phyloP scores from a whole-genome alignment of 768 basidiomycete species.

The Rhodotorula sphaerocarpa region DNA sequence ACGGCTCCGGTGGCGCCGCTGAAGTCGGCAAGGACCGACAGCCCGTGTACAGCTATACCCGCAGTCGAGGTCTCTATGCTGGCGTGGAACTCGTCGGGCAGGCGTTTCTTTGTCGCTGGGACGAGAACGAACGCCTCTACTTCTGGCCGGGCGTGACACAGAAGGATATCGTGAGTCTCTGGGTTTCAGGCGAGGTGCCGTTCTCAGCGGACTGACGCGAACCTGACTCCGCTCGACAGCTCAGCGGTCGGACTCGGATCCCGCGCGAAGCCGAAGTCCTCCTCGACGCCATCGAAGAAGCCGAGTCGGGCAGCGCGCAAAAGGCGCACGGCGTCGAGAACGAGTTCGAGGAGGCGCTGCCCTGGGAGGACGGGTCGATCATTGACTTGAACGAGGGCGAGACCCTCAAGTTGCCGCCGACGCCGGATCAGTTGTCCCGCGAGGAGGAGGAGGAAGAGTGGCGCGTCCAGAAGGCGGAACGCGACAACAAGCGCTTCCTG shows the following conservation, averaged over 20 bases:
- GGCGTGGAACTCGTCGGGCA: slow-evolving; percentile 37
- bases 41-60: slow-evolving; percentile 36
- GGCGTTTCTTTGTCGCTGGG: slow-evolving; percentile 20
- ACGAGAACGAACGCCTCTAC: slow-evolving; percentile 29
- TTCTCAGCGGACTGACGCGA: background rate
- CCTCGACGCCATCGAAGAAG: slow-evolving; percentile 17
- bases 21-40: slow-evolving; percentile 33
- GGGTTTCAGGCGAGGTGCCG: no score
- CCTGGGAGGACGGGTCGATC: slow-evolving; percentile 16
- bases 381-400: slow-evolving; percentile 36
- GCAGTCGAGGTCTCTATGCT: slow-evolving; percentile 35
- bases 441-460: slow-evolving; percentile 32
- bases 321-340: slow-evolving; percentile 15
- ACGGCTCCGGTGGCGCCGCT: slow-evolving; percentile 32
- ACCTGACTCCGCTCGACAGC: background rate
- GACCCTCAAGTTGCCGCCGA: slow-evolving; percentile 39
- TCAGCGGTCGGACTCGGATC: slow-evolving; percentile 7
- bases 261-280: slow-evolving; percentile 24
- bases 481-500: slow-evolving; percentile 11
- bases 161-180: slow-evolving; percentile 19
- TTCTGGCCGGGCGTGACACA: slow-evolving; percentile 16
- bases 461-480: slow-evolving; percentile 4
- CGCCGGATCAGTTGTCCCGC: slow-evolving; percentile 35
- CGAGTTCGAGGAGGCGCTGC: slow-evolving; percentile 25
- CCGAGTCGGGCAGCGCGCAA: slow-evolving; percentile 22